Evolutionary conservation across 495 filamentous ascomycete species (phyloP).

Genomic region (Hypoxylon fuscum): DNA sequence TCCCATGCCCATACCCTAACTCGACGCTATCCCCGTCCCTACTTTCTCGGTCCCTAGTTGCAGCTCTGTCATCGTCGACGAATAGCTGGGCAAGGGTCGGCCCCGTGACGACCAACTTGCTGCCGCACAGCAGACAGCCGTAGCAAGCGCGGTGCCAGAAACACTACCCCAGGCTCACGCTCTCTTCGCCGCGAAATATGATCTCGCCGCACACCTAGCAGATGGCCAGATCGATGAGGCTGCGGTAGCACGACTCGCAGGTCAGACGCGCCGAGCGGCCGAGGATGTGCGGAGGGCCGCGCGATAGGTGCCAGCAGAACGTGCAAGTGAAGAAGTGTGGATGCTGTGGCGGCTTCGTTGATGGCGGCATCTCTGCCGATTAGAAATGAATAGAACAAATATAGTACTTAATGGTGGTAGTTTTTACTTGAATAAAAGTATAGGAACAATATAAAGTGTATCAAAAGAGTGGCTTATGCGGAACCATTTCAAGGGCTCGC

Average conservation of each 20-base stretch:
- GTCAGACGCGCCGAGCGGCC: conserved; percentile 48
- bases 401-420: background rate
- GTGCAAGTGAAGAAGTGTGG: conserved; percentile 55
- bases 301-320: conserved; percentile 53
- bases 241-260: conserved; percentile 51
- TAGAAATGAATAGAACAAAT: background rate
- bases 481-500: background rate
- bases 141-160: conserved; percentile 60
- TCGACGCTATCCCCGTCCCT: background rate
- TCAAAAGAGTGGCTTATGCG: background rate
- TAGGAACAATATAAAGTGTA: background rate
- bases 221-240: conserved; percentile 53
- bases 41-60: background rate
- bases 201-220: conserved; percentile 62
- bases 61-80: too few relatives aligned
- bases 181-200: conserved; percentile 53
- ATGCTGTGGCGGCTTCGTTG: background rate
- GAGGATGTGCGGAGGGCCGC: conserved; percentile 37
- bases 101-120: conserved; percentile 24
- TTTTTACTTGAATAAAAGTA: background rate
- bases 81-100: conserved; percentile 21
- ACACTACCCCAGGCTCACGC: conserved; percentile 58
- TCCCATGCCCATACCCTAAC: conserved; percentile 11
- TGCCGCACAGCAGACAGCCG: conserved; percentile 57
- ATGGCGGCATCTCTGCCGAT: background rate